Percentiles rank a stretch among this genome's conserved stretches.
Conservation (phyloP, 75 land plant genomes). For the Azolla pinnata region DNA sequence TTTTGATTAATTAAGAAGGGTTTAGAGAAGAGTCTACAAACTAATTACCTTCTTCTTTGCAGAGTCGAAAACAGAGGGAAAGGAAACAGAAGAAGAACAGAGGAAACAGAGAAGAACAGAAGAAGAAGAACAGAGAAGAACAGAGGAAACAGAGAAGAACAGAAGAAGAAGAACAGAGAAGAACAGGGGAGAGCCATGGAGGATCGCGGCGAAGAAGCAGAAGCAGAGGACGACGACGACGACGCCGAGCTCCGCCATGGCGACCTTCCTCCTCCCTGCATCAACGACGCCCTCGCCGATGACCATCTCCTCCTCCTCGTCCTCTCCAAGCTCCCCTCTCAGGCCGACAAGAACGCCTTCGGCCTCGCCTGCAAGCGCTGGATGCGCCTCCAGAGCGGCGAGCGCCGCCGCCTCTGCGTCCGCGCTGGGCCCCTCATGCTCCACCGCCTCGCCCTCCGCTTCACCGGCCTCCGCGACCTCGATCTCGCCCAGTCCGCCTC, state of each 20-base stretch:
- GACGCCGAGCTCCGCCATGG: neutral
- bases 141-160: no score
- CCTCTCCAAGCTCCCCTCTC: conserved; percentile 32
- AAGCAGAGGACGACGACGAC: neutral
- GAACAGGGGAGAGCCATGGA: no score
- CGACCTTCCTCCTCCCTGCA: conserved; percentile 18
- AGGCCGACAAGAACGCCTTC: conserved; percentile 52
- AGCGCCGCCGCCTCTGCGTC: conserved; percentile 45
- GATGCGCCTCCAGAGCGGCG: conserved; percentile 67
- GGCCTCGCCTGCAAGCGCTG: conserved; percentile 87
- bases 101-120: no score
- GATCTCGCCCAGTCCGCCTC: conserved; percentile 61
- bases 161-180: no score
- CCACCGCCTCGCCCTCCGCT: conserved; percentile 52
- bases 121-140: no score
- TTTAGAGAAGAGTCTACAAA: no score
- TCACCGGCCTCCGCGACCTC: conserved; percentile 44
- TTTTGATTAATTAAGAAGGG: no score
- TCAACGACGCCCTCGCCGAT: conserved; percentile 57
- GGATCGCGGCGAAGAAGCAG: no score
- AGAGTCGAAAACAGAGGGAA: no score
- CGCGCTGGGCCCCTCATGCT: conserved; percentile 84
- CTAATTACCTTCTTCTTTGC: no score
- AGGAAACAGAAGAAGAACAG: no score
- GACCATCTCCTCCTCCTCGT: conserved; percentile 57